Conservation (phyloP, 208 protist genomes). For the Trypanosoma melophagium region DNA sequence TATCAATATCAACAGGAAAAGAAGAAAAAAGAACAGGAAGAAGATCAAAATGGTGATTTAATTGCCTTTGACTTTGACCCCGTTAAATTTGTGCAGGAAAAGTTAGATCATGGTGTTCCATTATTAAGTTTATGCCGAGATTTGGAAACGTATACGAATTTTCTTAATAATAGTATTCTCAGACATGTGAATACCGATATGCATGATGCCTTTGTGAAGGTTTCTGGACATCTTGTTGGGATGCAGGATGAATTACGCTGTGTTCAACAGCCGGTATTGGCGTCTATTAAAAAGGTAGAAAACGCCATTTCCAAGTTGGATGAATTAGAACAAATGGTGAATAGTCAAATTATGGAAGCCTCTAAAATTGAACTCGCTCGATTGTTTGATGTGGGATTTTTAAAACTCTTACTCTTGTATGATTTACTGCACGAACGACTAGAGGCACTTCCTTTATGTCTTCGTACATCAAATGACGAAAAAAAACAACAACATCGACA, state of each 20-base stretch:
- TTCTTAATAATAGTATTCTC: constrained; percentile 60
- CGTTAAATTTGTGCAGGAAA: constrained; percentile 63
- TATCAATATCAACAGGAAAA: not conserved
- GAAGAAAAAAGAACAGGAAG: not conserved
- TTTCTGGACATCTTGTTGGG: constrained; percentile 65
- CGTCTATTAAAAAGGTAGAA: constrained; percentile 49
- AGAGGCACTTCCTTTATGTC: constrained; percentile 31
- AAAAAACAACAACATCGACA: constrained; percentile 5
- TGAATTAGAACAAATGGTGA: constrained; percentile 34
- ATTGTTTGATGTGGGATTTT: constrained; percentile 54
- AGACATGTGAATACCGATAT: constrained; percentile 79
- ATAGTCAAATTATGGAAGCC: constrained; percentile 51
- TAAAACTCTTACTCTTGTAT: constrained; percentile 67
- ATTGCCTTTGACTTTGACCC: constrained; percentile 51
- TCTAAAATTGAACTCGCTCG: constrained; percentile 54
- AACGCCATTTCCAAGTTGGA: constrained; percentile 37
- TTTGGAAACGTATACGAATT: constrained; percentile 54
- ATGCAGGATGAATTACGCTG: constrained; percentile 78
- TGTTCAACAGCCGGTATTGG: constrained; percentile 55
- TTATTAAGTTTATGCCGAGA: constrained; percentile 64
- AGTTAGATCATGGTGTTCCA: constrained; percentile 70
- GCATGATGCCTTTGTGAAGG: constrained; percentile 72
- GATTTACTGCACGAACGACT: constrained; percentile 46
- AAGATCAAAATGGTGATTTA: not conserved
- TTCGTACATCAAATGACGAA: constrained; percentile 3